Evolutionary conservation across 176 grass and related monocot species (phyloP).

Genomic region (Oryza longistaminata): DNA sequence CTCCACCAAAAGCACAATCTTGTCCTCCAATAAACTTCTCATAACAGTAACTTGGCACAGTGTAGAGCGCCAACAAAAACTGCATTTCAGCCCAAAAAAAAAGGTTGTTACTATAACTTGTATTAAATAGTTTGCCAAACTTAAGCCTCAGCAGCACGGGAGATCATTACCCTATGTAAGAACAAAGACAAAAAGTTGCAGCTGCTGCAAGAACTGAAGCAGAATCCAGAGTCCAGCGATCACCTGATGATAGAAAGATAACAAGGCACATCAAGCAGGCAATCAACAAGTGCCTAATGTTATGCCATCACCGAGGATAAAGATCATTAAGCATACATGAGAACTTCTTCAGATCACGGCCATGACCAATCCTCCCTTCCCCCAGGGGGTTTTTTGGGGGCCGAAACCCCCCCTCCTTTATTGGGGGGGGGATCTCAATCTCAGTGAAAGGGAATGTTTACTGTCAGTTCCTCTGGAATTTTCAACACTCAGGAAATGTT

Average conservation of each 20-base stretch:
- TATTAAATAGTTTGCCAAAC: background rate
- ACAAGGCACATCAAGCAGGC: background rate
- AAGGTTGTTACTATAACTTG: background rate
- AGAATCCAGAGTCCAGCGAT: slow-evolving; percentile 63
- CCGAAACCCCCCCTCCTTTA: no score
- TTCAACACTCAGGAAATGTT: slow-evolving; percentile 76
- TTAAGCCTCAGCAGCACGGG: background rate
- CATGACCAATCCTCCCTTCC: slow-evolving; percentile 67
- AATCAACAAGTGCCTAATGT: slow-evolving; percentile 1
- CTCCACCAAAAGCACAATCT: slow-evolving; percentile 58
- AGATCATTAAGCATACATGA: slow-evolving; percentile 40
- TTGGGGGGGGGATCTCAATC: slow-evolving; percentile 66
- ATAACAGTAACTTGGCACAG: slow-evolving; percentile 72
- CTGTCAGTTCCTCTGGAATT: slow-evolving; percentile 57
- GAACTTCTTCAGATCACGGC: slow-evolving; percentile 84
- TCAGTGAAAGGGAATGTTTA: slow-evolving; percentile 56
- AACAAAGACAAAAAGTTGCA: slow-evolving; percentile 77
- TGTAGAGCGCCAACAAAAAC: slow-evolving; percentile 69
- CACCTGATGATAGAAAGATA: slow-evolving; percentile 43
- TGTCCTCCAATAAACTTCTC: slow-evolving; percentile 87
- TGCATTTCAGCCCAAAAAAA: slow-evolving; percentile 24
- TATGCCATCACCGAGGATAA: background rate
- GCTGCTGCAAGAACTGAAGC: slow-evolving; percentile 55
- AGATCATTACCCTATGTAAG: slow-evolving; percentile 61
- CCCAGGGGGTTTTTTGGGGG: no score